Conservation (phyloP, 1,284 basidiomycete genomes). For the Fomitopsis schrenkii region DNA sequence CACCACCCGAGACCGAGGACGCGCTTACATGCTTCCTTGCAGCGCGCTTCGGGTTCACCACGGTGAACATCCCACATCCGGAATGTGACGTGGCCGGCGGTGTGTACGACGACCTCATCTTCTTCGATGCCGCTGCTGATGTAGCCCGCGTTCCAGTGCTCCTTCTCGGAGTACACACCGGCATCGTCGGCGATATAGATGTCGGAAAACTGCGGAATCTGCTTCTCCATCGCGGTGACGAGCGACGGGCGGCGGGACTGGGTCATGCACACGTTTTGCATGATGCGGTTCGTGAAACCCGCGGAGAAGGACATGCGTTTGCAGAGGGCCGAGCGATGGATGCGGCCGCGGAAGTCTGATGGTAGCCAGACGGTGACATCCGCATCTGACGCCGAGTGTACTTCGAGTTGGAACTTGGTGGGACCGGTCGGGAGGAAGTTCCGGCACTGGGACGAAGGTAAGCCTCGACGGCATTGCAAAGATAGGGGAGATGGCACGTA, state of each 20-base stretch:
- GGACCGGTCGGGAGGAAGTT: conserved; percentile 48
- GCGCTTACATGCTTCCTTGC: conserved; percentile 58
- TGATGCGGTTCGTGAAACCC: conserved; percentile 67
- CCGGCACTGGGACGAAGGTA: conserved; percentile 48
- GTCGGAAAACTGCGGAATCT: conserved; percentile 26
- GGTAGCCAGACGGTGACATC: conserved; percentile 71
- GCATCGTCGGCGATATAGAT: conserved; percentile 25
- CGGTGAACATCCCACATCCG: conserved; percentile 76
- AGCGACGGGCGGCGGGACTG: conserved; percentile 33
- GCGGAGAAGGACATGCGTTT: conserved; percentile 57
- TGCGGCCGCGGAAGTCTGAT: conserved; percentile 69
- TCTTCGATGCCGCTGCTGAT: conserved; percentile 27
- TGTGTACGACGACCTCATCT: conserved; percentile 60
- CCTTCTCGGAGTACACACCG: conserved; percentile 8
- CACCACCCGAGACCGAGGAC: conserved; percentile 52
- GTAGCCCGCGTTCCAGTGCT: conserved; percentile 12
- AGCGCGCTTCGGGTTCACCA: conserved; percentile 53
- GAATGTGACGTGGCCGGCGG: conserved; percentile 56
- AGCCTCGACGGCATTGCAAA: not conserved
- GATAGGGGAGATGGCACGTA: conserved; percentile 32
- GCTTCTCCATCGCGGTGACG: conserved; percentile 19
- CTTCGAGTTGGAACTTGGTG: conserved; percentile 58
- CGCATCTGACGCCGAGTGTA: conserved; percentile 49
- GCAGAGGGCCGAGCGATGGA: conserved; percentile 42
- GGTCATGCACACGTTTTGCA: conserved; percentile 55